Base-by-base conservation (phyloP, 768 basidiomycete genomes). In the Glaciozyma martinii region DNA sequence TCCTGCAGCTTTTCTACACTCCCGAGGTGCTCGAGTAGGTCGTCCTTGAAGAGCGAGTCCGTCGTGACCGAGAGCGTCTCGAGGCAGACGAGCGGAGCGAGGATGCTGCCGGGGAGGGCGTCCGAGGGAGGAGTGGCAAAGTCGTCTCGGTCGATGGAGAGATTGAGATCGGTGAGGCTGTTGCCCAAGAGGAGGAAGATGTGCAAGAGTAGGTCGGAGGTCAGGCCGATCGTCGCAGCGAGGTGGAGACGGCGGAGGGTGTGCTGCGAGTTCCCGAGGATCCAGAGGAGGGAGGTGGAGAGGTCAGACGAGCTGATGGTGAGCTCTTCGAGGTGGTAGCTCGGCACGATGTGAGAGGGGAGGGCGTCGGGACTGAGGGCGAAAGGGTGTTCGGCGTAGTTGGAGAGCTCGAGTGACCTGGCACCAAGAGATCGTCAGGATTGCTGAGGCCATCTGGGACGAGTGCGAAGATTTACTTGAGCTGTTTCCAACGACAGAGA, bases 141-240 rank as follows among this genome's bases (percentile, higher is more conserved):
- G 16, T 47, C 46, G 46, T 47, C 46, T 6, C 21, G n/a, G 46
- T 75, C 85, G 59, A 67, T 27, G 32, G 55, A 25, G 33, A 73
- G 65, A 72, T 71, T 73, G 61, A 73, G 74, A 43, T 73, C 71
- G 5, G 67, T 68, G 53, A 94, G 93, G 25, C 85, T 88, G 75
- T 84, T 85, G 0, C 93, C 93, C 73, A 94, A 95, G 7, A 87
- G 80, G 61, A 94, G 81, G 30, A 29, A 27, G 23, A 29, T 3
- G 25, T 52, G 23, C 5, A 9, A 16, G 50, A 29, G 23, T 8
- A 16, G n/a, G 50, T 5, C 9, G 7, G 25, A 25, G 15, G n/a
- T 52, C 9, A 52, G 23, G 23, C 50, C 27, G 25, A 25, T 52
- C 4, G 25, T 25, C 5, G 23, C 25, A 1, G n/a, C 25, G 50